Conservation (phyloP, 1,284 basidiomycete species). For the Fistulinella staudtii region DNA sequence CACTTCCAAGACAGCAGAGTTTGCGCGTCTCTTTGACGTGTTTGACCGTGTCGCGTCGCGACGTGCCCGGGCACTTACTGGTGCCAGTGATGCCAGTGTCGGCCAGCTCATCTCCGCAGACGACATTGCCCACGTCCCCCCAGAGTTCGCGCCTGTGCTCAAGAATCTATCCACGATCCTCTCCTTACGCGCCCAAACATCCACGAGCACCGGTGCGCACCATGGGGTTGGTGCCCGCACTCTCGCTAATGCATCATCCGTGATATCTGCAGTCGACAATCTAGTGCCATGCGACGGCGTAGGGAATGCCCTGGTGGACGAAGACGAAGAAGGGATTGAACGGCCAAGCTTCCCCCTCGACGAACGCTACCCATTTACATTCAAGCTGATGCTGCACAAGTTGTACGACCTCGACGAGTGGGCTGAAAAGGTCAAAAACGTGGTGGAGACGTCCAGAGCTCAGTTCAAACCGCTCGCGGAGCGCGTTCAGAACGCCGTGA, state of each 20-base stretch:
- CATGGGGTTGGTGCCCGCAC: constrained; percentile 9
- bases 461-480: constrained; percentile 52
- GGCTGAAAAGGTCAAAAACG: constrained; percentile 51
- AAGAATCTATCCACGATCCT: constrained; percentile 42
- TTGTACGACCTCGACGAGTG: constrained; percentile 61
- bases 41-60: constrained; percentile 49
- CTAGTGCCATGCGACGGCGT: neutral
- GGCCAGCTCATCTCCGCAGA: constrained; percentile 28
- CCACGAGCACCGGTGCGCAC: constrained; percentile 14
- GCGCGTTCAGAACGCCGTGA: constrained; percentile 15
- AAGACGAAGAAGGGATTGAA: constrained; percentile 19
- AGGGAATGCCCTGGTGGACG: neutral
- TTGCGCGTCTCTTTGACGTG: constrained; percentile 49
- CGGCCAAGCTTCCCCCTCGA: constrained; percentile 41
- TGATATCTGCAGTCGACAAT: neutral
- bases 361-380: constrained; percentile 53
- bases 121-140: constrained; percentile 35
- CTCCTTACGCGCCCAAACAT: constrained; percentile 27
- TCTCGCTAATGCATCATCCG: constrained; percentile 16
- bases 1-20: constrained; percentile 43
- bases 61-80: constrained; percentile 28
- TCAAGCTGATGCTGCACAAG: constrained; percentile 62
- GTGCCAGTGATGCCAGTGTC: constrained; percentile 1
- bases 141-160: constrained; percentile 45
- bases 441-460: constrained; percentile 49